phyloP scores from a whole-genome alignment of 305 asterid genomes.

The Salvia sclarea region DNA sequence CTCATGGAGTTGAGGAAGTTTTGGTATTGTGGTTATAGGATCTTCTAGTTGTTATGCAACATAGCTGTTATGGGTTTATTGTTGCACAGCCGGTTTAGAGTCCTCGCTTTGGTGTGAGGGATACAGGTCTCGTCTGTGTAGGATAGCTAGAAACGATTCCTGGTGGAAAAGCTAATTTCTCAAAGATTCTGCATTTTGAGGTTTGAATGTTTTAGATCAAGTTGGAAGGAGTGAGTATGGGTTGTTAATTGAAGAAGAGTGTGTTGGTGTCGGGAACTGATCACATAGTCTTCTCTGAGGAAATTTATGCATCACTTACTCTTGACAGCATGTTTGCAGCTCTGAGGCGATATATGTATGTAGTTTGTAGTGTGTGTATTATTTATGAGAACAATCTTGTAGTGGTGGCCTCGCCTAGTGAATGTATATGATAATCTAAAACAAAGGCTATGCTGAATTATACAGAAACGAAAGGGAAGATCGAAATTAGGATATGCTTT shows the following conservation, averaged over 20 bases:
- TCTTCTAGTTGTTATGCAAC: not conserved
- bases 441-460: not conserved
- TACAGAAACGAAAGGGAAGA: not conserved
- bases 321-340: too few relatives aligned
- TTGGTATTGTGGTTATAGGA: not conserved
- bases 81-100: not conserved
- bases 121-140: not conserved
- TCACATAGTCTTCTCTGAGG: slow-evolving; percentile 8
- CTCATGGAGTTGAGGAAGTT: not conserved
- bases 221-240: slow-evolving; percentile 17
- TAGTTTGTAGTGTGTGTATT: not conserved
- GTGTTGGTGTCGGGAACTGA: not conserved
- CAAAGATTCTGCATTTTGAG: not conserved
- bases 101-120: not conserved
- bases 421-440: not conserved
- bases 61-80: not conserved
- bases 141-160: not conserved
- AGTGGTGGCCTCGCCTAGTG: not conserved
- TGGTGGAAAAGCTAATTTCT: not conserved
- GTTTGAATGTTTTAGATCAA: not conserved
- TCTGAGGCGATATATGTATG: too few relatives aligned
- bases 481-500: not conserved
- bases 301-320: not conserved
- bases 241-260: not conserved
- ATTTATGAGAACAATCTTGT: not conserved